A percentile compares a stretch with the other conserved stretches of the same genome.
These are phyloP conservation scores for Ormosia emarginata DNA, from an alignment of 306 rosid genomes.

Conservation along the genomic window DNA sequence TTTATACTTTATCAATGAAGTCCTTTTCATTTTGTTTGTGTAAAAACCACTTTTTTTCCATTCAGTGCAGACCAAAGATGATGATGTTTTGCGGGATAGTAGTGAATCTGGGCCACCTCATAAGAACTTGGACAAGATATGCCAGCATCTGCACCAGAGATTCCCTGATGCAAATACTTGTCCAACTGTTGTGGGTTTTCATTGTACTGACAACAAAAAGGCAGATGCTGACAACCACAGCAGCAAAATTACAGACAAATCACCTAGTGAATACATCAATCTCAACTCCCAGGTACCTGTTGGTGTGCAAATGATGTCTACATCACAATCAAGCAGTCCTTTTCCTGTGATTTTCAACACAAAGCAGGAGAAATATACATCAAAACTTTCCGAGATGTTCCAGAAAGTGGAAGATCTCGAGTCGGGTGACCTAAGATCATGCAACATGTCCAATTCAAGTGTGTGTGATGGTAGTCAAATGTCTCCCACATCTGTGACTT, in stretches of 20 bases:
- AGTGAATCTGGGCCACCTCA: slow-evolving; percentile 40
- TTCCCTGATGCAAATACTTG: slow-evolving; percentile 42
- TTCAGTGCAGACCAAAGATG: slow-evolving; percentile 98
- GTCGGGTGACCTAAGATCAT: slow-evolving; percentile 48
- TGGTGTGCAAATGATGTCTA: slow-evolving; percentile 38
- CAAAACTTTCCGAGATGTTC: slow-evolving; percentile 46
- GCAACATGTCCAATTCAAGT: slow-evolving; percentile 74
- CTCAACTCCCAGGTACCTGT: slow-evolving; percentile 42
- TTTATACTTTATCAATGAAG: slow-evolving; percentile 1
- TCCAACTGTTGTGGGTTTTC: slow-evolving; percentile 56
- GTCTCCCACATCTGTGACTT: slow-evolving; percentile 76
- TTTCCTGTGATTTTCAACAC: slow-evolving; percentile 31
- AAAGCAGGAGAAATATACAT: slow-evolving; percentile 40
- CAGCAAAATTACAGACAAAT: slow-evolving; percentile 33
- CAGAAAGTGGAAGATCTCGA: slow-evolving; percentile 63
- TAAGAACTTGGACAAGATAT: slow-evolving; percentile 45
- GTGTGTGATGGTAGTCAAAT: slow-evolving; percentile 56
- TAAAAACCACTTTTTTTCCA: slow-evolving; percentile 58
- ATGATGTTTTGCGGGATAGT: slow-evolving; percentile 55
- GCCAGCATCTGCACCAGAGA: slow-evolving; percentile 35
- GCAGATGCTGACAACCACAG: slow-evolving; percentile 28
- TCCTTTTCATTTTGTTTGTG: slow-evolving; percentile 46
- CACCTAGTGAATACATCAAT: slow-evolving; percentile 40
- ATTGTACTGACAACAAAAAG: slow-evolving; percentile 32
- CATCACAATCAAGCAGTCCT: slow-evolving; percentile 37